Evolutionary conservation across 2,329 filamentous ascomycete genomes (phyloP).

Genomic region (Epicoccum nigrum): DNA sequence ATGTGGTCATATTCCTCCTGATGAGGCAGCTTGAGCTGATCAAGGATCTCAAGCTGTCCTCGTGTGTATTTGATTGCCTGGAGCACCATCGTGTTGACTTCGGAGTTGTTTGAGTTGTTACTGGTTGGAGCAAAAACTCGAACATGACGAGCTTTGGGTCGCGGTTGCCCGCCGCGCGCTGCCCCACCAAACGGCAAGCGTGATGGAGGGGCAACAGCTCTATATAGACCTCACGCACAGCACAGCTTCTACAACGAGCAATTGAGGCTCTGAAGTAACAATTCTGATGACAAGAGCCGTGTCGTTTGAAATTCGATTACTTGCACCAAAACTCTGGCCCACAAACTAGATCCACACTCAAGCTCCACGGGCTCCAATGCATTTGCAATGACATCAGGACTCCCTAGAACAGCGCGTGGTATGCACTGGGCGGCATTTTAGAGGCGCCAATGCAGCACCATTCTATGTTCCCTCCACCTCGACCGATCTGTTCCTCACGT

Average conservation of each 20-base stretch:
- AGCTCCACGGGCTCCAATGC: constrained; percentile 5
- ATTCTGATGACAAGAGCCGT: background rate
- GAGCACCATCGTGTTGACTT: constrained; percentile 58
- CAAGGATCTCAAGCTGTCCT: constrained; percentile 76
- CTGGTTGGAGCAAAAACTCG: constrained; percentile 24
- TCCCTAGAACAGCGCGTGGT: constrained; percentile 9
- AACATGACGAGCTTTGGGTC: constrained; percentile 30
- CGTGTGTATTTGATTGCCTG: constrained; percentile 79
- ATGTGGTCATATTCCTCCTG: constrained; percentile 79
- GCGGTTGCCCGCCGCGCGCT: constrained; percentile 19
- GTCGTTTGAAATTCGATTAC: background rate
- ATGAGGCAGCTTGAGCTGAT: constrained; percentile 83
- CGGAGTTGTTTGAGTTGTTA: constrained; percentile 11
- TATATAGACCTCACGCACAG: background rate
- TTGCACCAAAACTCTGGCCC: background rate
- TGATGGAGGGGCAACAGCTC: constrained; percentile 9
- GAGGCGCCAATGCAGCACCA: constrained; percentile 8
- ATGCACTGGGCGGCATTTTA: constrained; percentile 12
- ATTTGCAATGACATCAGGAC: constrained; percentile 18
- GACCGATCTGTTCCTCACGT: constrained; percentile 5
- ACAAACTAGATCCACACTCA: constrained; percentile 7
- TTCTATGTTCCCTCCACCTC: constrained; percentile 18
- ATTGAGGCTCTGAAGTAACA: background rate
- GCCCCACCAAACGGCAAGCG: constrained; percentile 8
- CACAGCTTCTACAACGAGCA: background rate